Base-by-base conservation (phyloP, 805 yeast species). In the Geotrichum ghanense region DNA sequence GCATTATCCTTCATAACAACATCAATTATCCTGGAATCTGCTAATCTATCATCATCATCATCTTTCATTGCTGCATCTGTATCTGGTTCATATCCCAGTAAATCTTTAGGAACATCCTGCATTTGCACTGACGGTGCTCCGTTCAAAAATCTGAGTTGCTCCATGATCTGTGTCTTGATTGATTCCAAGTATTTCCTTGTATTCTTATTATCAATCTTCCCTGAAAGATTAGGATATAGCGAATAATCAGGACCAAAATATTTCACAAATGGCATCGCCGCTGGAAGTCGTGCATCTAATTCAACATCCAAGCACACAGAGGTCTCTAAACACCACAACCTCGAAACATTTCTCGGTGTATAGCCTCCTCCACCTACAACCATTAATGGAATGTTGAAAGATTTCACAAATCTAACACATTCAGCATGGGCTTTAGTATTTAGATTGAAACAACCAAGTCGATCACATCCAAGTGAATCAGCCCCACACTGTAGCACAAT, bases 401-500 rank as follows among this genome's bases (percentile, higher is more conserved):
- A 74, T 62, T 83, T 84, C 45, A 89, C 87, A 65, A 78, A 90
- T 55, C 82, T 79, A 45, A 90, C 86, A 70, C 98, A 92, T 65
- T 90, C 94, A 37, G 97, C 97, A 63, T 94, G 99, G 0, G 96
- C 97, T 47, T 71, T 72, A 77, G 90, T 89, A 48, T 92, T 86
- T 52, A 92, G 74, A 62, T 94, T 92, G 70, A 94, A 94, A 58
- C 96, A 86, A 25, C 99, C 98, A 49, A 94, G 71, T 56, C 95
- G 76, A 69, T 92, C 99, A 39, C 97, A 95, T 37, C 95, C 87
- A 45, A 92, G 72, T 1, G 97, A 89, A 63, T 92, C 99, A 23
- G 97, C 98, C 43, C 99, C 99, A 70, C 97, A 88, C 66, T 92
- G 99, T 53, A 89, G 76, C n/a, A 92, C 96, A 51, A 92, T 83